Percentiles rank a stretch among this genome's conserved stretches.
These are phyloP conservation scores for Fraxinus americana DNA, from an alignment of 257 asterid genomes.

Conservation along the genomic window DNA sequence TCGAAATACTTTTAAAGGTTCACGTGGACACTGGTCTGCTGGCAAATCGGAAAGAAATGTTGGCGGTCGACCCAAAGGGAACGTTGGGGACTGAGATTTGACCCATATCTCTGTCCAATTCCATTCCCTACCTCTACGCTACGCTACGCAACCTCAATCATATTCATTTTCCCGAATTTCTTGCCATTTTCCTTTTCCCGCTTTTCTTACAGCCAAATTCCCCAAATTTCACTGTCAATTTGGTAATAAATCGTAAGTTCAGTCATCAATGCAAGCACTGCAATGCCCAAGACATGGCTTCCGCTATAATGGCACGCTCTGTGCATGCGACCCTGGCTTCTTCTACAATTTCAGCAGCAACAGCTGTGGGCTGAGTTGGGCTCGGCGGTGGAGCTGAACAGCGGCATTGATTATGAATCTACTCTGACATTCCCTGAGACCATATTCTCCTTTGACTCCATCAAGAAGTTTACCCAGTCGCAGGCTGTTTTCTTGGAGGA, in stretches of 20 bases:
- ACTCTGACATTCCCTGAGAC: slow-evolving; percentile 57
- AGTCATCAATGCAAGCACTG: slow-evolving; percentile 25
- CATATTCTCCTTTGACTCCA: slow-evolving; percentile 71
- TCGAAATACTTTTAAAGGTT: no score
- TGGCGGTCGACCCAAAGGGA: background rate
- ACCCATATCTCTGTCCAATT: background rate
- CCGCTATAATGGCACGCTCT: slow-evolving; percentile 53
- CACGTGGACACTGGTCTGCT: background rate
- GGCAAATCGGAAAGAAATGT: background rate
- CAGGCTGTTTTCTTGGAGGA: slow-evolving; percentile 94
- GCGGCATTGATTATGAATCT: slow-evolving; percentile 68
- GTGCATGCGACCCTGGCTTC: slow-evolving; percentile 86
- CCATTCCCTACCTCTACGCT: background rate
- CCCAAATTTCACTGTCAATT: background rate
- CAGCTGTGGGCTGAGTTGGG: slow-evolving; percentile 45
- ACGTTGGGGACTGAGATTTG: background rate
- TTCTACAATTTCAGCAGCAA: slow-evolving; percentile 38
- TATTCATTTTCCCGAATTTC: background rate
- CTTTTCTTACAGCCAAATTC: background rate
- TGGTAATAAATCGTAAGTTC: background rate
- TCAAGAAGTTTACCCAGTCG: slow-evolving; percentile 78
- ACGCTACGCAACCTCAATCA: background rate
- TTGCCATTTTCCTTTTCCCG: background rate
- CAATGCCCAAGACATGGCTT: slow-evolving; percentile 74
- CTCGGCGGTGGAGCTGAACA: slow-evolving; percentile 38